A percentile compares a stretch with the other conserved stretches of the same genome.
Evolutionary conservation across 768 basidiomycete genomes (phyloP).

Genomic region (Termitomyces sp.): DNA sequence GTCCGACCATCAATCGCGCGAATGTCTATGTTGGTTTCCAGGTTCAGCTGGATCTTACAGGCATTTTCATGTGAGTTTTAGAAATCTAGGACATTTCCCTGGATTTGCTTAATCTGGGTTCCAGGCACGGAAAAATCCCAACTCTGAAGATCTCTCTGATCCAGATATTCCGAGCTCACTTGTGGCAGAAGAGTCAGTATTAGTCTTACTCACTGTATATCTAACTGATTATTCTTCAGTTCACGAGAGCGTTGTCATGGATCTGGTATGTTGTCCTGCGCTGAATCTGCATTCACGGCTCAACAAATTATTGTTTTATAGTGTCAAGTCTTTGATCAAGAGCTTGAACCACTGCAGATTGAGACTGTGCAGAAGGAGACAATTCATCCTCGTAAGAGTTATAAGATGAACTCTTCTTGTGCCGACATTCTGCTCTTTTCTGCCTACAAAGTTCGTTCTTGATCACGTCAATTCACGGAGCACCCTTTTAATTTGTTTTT

Average conservation of each 20-base stretch:
- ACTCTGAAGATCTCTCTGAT: slow-evolving; percentile 98
- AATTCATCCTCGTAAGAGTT: slow-evolving; percentile 98
- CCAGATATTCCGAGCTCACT: slow-evolving; percentile 99
- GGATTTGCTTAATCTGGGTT: slow-evolving; percentile 3
- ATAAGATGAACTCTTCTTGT: slow-evolving; percentile 99
- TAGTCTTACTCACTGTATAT: slow-evolving; percentile 17
- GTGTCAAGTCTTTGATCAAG: slow-evolving; percentile 99
- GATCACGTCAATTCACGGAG: background rate
- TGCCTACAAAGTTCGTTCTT: slow-evolving; percentile 65
- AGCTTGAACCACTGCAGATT: slow-evolving; percentile 95
- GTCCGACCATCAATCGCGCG: slow-evolving; percentile 97
- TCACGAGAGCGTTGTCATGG: slow-evolving; percentile 92
- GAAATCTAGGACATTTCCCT: background rate
- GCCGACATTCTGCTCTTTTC: slow-evolving; percentile 98
- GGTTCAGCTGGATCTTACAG: slow-evolving; percentile 96
- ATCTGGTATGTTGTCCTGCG: slow-evolving; percentile 50
- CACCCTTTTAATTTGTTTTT: slow-evolving; percentile 14
- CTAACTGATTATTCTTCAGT: slow-evolving; percentile 39
- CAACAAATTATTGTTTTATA: slow-evolving; percentile 21
- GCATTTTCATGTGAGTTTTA: slow-evolving; percentile 78
- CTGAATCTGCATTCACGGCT: background rate
- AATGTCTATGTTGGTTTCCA: slow-evolving; percentile 99
- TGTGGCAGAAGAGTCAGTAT: slow-evolving; percentile 97
- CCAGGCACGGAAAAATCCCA: slow-evolving; percentile 95
- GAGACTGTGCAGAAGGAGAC: slow-evolving; percentile 99